Evolutionary conservation across 2,329 filamentous ascomycete genomes (phyloP).

Genomic region (Hymenoscyphus linearis): DNA sequence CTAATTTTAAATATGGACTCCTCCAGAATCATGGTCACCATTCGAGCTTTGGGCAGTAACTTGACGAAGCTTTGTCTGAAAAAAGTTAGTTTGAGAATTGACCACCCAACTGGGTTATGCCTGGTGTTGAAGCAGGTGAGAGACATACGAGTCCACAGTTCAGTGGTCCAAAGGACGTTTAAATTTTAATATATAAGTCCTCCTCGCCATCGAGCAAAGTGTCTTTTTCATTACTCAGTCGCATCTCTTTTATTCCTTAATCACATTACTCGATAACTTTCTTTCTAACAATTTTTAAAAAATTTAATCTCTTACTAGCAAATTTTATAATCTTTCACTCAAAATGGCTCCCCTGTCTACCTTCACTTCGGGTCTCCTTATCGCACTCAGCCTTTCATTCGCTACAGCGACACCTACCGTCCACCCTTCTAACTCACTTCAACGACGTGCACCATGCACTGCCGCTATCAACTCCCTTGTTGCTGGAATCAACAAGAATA

Average conservation of each 20-base stretch:
- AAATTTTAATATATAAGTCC: too few relatives aligned
- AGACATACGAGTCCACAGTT: too few relatives aligned
- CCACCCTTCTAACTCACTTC: not conserved
- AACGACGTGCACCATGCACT: slow-evolving; percentile 9
- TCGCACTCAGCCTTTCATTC: not conserved
- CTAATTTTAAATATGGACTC: not conserved
- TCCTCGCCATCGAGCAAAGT: not conserved
- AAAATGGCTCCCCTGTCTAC: not conserved
- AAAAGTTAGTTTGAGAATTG: not conserved
- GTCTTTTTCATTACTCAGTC: not conserved
- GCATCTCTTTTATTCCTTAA: not conserved
- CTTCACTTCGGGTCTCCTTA: not conserved
- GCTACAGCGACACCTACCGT: not conserved
- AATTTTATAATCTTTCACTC: not conserved
- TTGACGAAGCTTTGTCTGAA: not conserved
- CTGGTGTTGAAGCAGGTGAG: too few relatives aligned
- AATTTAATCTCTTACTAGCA: not conserved
- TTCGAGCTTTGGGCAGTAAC: not conserved
- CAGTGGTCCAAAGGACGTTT: too few relatives aligned
- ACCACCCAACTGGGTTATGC: too few relatives aligned
- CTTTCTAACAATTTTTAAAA: not conserved
- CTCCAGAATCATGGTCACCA: not conserved
- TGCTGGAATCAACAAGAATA: slow-evolving; percentile 18
- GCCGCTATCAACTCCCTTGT: slow-evolving; percentile 10
- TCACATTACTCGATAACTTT: not conserved